Evolutionary conservation across 176 grass and related monocot genomes (phyloP).

Genomic region (Carex pumila): DNA sequence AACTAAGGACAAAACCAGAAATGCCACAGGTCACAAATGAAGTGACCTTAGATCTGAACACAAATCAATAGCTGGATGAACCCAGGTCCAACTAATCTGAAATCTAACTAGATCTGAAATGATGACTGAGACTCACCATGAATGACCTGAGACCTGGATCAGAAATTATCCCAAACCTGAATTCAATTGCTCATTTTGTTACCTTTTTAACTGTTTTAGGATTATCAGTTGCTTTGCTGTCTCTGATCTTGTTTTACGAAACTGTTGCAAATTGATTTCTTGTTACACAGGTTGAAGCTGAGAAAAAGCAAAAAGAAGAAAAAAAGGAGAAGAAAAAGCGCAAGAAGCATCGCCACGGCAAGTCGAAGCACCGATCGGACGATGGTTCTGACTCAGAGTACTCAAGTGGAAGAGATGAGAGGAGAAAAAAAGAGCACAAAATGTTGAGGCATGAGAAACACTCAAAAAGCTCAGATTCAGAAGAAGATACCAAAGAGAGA

Average conservation of each 20-base stretch:
- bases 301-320: conserved; percentile 68
- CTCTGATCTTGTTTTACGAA: background rate
- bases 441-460: conserved; percentile 45
- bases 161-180: background rate
- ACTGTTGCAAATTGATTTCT: background rate
- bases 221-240: background rate
- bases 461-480: conserved; percentile 35
- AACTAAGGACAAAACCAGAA: background rate
- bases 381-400: conserved; percentile 50
- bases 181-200: background rate
- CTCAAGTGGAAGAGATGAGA: conserved; percentile 34
- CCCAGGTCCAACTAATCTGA: background rate
- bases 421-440: conserved; percentile 43
- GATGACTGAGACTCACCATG: background rate
- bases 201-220: background rate
- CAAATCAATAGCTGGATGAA: background rate
- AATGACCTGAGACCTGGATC: background rate
- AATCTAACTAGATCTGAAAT: background rate
- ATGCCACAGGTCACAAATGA: background rate
- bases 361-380: conserved; percentile 38
- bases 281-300: conserved; percentile 58
- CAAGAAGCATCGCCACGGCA: conserved; percentile 44
- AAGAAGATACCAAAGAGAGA: conserved; percentile 23
- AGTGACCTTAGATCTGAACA: background rate
- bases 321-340: conserved; percentile 65